Evolutionary conservation across 129 eudicot species (phyloP).

Genomic region (Pulicaria dysenterica): DNA sequence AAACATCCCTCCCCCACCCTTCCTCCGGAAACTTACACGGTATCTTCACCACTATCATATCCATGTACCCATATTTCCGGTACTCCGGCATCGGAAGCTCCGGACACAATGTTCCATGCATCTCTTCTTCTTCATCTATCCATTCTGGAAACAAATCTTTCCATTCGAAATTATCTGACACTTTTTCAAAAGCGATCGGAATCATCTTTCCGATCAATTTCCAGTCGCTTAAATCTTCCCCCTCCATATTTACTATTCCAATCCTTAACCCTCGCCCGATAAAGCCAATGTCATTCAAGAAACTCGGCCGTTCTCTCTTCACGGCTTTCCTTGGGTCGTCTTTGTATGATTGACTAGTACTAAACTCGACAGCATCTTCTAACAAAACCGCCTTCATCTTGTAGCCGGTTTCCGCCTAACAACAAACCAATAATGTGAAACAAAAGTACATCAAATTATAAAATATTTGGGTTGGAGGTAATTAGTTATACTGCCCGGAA

Average conservation of each 20-base stretch:
- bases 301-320: constrained; percentile 65
- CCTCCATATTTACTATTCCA: constrained; percentile 79
- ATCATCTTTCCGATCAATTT: constrained; percentile 43
- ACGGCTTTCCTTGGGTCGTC: constrained; percentile 15
- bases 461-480: background rate
- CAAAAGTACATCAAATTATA: background rate
- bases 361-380: constrained; percentile 41
- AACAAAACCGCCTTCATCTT: constrained; percentile 61
- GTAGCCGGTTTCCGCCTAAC: constrained; percentile 51
- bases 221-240: constrained; percentile 79
- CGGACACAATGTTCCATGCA: constrained; percentile 69
- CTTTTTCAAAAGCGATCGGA: constrained; percentile 48
- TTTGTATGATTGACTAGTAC: constrained; percentile 17
- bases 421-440: background rate
- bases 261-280: constrained; percentile 53
- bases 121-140: constrained; percentile 95
- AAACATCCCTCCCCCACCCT: constrained; percentile 80
- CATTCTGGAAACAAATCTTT: constrained; percentile 84
- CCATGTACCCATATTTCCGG: constrained; percentile 53
- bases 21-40: constrained; percentile 62
- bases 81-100: constrained; percentile 77
- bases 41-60: constrained; percentile 71
- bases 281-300: constrained; percentile 43
- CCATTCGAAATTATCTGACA: constrained; percentile 70
- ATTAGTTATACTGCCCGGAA: background rate